phyloP scores from a whole-genome alignment of 768 basidiomycete genomes.

The Austroboletus eburneus region DNA sequence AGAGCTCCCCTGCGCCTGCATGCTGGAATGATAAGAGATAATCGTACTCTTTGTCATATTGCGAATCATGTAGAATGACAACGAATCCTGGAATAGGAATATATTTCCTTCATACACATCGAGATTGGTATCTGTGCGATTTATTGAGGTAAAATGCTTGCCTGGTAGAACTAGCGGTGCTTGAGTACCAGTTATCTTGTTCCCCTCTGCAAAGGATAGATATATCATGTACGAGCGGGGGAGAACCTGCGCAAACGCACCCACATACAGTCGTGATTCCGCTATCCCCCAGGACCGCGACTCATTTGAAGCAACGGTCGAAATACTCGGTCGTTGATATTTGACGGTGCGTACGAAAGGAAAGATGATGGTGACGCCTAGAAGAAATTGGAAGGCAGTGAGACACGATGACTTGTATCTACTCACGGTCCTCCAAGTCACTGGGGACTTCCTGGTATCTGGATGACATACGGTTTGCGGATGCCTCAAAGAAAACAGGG shows the following conservation, averaged over 20 bases:
- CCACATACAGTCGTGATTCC: constrained; percentile 2
- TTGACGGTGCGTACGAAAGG: constrained; percentile 39
- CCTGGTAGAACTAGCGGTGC: constrained; percentile 25
- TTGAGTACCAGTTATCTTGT: constrained; percentile 29
- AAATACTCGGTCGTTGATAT: constrained; percentile 21
- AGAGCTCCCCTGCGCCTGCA: constrained; percentile 19
- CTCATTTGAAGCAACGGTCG: constrained; percentile 10
- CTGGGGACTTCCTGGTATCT: constrained; percentile 37
- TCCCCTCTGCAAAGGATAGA: constrained; percentile 7
- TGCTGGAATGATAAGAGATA: constrained; percentile 30
- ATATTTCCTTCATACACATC: constrained; percentile 9
- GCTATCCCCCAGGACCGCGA: not conserved
- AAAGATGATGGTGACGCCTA: constrained; percentile 42
- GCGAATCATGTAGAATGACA: constrained; percentile 39
- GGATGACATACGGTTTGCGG: constrained; percentile 39
- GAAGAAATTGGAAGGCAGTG: not conserved
- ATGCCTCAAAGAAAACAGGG: constrained; percentile 43
- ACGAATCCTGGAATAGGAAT: constrained; percentile 30
- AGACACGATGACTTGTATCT: constrained; percentile 1
- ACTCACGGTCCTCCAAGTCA: constrained; percentile 38
- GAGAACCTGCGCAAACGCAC: constrained; percentile 2
- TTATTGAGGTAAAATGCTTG: not conserved
- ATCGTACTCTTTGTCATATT: constrained; percentile 31
- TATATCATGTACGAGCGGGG: not conserved
- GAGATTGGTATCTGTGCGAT: not conserved